Base-by-base conservation (phyloP, 148 eudicot species). In the Rhododendron mucronatum region DNA sequence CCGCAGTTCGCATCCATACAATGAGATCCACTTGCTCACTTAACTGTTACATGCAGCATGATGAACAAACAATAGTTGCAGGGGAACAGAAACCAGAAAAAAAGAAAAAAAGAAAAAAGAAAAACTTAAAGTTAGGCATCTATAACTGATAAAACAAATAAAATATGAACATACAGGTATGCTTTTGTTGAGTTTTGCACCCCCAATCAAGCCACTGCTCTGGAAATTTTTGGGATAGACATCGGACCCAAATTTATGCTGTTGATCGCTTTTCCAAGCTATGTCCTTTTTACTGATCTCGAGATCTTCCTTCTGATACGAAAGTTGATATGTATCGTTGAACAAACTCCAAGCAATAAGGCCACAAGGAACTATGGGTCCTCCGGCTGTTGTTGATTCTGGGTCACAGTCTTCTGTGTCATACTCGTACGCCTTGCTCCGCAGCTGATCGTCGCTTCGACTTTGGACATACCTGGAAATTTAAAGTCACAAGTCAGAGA, bases 1-100 rank as follows among this genome's bases (percentile, higher is more conserved):
- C 99, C 9, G 99, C 99, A 55, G 97, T 94, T 88, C 99, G 87
- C 99, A 96, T 95, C 99, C 99, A 96, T n/a, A 96, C 99, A 33
- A 95, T 94, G 84, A 96, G 97, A 86, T 96, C 97, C 86, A 92
- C 96, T 90, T 96, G 99, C 50, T 95, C 87, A 83, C 88, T 93
- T 84, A 96, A 90, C 99, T 96, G 92, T 89, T 87, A 28, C 50
- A 87, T 51, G 85, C 26, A 67, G 28, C 37, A 76, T 21, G 53
- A 28, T 57, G 26, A 41, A 59, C 8, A 41, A 6, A 77, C 15
- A 35, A n/a, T 8, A 47, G n/a, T 55, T 76, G 35, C 14, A 33
- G 45, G 67, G 71, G 44, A 10, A 9, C 41, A 44, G 57, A 30
- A 26, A 76, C 59, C 65, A 15, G 7, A 78, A 69, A 45, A 55